Evolutionary conservation across 768 basidiomycete genomes (phyloP), one percentile per base, ranked within the genome.

Genomic region (Paxillus rubicundulus): DNA sequence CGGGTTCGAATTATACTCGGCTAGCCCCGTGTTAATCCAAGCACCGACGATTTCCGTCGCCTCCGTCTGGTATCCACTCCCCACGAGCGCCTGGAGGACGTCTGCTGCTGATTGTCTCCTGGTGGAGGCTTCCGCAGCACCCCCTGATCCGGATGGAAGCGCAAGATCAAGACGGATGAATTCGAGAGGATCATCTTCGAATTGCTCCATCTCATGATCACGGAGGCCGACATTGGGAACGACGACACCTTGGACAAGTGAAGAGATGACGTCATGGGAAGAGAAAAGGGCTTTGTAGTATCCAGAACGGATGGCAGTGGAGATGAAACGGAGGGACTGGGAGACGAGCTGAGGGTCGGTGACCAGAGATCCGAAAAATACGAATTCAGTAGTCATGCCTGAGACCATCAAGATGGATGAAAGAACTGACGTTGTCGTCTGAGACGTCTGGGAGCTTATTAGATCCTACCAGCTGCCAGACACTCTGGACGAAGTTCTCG

Each of bases 171-270:
- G 78, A 18, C 92, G 86, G 60, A 98, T 90, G 66, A 88, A 98
- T 65, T 98, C 96, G 36, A 96, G 80, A 0, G 97, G 95, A 59
- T 97, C 95, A 55, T 98, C 97, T 70, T 97, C 94, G 62, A 99
- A 98, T 68, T 93, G 86, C 62, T 99, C 97, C 45, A 91, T 79
- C 50, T 98, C 95, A 59, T 92, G 89, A 36, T 89, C 86, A 55
- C 94, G 82, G 13, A 98, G 76, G 13, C 82, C 75, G 53, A 97
- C 90, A 61, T 97, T 98, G n/a, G 96, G 94, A 24, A 98, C 78
- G 21, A 98, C 87, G 52, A 98, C 92, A 47, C 90, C 88, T 68
- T 93, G 85, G 5, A 92, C 83, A 50, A 99, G 84, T 3, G 83
- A 81, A 12, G 84, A 82, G 50, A 98, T 86, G 1, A 87, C 93